Conservation (phyloP, 441 rosid species). For the Mallotus repandus region DNA sequence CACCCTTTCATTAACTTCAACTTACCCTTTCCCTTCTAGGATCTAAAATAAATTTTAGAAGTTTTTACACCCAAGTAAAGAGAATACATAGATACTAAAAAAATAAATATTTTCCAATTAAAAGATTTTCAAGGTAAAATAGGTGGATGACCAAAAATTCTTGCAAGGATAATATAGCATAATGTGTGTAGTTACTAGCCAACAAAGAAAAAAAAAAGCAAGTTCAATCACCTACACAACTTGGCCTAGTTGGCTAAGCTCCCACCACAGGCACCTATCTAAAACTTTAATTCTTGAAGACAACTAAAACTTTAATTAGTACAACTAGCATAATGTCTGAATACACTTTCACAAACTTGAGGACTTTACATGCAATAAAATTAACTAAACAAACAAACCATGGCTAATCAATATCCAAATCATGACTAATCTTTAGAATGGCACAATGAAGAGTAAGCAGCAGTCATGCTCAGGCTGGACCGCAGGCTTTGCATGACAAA, state of each 20-base stretch:
- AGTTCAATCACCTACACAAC: background rate
- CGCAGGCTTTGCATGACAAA: background rate
- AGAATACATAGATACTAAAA: background rate
- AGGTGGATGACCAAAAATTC: background rate
- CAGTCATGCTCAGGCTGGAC: background rate
- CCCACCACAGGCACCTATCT: background rate
- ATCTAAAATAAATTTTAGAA: background rate
- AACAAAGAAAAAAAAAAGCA: background rate
- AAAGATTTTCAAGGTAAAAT: background rate
- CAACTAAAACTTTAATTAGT: background rate
- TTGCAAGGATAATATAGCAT: background rate
- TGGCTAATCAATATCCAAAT: background rate
- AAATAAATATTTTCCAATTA: background rate
- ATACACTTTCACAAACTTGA: too few relatives aligned
- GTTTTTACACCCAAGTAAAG: background rate
- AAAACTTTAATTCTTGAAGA: background rate
- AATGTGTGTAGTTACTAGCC: background rate
- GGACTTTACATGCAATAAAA: too few relatives aligned
- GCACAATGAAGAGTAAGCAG: background rate
- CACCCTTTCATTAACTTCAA: background rate
- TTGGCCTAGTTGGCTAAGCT: too few relatives aligned
- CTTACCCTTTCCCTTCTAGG: background rate
- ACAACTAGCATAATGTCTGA: background rate
- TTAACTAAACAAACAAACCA: too few relatives aligned
- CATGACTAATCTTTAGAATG: background rate